phyloP scores from a whole-genome alignment of 257 asterid species.

The Ehretia macrophylla region DNA sequence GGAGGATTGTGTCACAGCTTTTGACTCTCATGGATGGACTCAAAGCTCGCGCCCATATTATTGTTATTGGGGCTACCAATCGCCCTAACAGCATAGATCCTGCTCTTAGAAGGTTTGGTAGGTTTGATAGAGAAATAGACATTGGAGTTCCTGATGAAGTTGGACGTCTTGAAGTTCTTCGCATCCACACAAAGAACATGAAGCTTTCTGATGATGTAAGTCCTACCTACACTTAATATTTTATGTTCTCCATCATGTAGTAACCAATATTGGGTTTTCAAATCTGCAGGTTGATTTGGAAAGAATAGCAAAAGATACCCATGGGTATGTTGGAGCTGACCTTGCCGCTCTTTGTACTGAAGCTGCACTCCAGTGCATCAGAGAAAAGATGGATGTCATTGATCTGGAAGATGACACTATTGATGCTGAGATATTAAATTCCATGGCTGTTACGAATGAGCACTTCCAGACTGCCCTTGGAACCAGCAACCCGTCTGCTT shows the following conservation, averaged over 20 bases:
- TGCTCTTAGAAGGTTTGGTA: slow-evolving; percentile 57
- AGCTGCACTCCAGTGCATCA: slow-evolving; percentile 55
- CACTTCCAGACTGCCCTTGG: slow-evolving; percentile 67
- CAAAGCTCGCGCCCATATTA: slow-evolving; percentile 55
- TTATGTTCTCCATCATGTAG: too few relatives aligned
- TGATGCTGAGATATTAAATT: slow-evolving; percentile 53
- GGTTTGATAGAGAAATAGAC: slow-evolving; percentile 56
- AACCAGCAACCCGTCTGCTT: slow-evolving; percentile 61
- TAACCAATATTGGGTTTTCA: too few relatives aligned
- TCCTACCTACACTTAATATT: neutral
- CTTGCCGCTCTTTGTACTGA: slow-evolving; percentile 66
- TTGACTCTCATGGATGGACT: slow-evolving; percentile 64
- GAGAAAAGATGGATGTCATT: slow-evolving; percentile 60
- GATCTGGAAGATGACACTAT: slow-evolving; percentile 53
- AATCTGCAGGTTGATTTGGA: slow-evolving; percentile 53
- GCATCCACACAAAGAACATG: slow-evolving; percentile 52
- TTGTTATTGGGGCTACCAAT: slow-evolving; percentile 53
- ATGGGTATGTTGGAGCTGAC: slow-evolving; percentile 58
- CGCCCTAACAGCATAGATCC: slow-evolving; percentile 54
- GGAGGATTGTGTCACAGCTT: slow-evolving; percentile 61
- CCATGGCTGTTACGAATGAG: slow-evolving; percentile 59
- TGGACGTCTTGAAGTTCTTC: slow-evolving; percentile 52
- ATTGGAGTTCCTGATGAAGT: slow-evolving; percentile 59
- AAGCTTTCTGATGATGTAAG: slow-evolving; percentile 32
- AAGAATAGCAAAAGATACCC: slow-evolving; percentile 44